Evolutionary conservation across 2,329 filamentous ascomycete genomes (phyloP).

Genomic region (Paracorniculantispora psalliotae): DNA sequence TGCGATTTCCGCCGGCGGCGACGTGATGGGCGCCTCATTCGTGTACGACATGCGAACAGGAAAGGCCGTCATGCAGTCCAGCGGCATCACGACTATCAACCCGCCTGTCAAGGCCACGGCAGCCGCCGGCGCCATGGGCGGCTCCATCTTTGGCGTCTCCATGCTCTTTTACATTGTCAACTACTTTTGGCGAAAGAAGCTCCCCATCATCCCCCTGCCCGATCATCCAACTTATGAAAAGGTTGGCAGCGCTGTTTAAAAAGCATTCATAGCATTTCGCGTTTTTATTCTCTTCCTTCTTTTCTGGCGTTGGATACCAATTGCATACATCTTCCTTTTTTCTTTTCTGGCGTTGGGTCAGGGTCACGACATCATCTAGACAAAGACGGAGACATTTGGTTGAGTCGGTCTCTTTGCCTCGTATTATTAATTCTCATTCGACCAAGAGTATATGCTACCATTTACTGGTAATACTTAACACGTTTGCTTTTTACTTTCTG

Average conservation of each 20-base stretch:
- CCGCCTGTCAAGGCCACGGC: slow-evolving; percentile 12
- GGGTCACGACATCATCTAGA: slow-evolving; percentile 1
- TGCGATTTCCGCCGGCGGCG: slow-evolving; percentile 20
- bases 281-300: neutral
- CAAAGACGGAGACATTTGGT: neutral
- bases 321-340: neutral
- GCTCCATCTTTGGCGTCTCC: slow-evolving; percentile 14
- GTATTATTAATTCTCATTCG: neutral
- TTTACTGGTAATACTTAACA: slow-evolving; percentile 5
- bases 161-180: slow-evolving; percentile 14
- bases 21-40: slow-evolving; percentile 23
- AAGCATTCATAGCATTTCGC: neutral
- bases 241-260: slow-evolving; percentile 7
- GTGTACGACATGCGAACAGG: slow-evolving; percentile 24
- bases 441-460: neutral
- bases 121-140: slow-evolving; percentile 12
- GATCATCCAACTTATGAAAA: slow-evolving; percentile 9
- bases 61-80: slow-evolving; percentile 20
- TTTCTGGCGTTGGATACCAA: slow-evolving; percentile 11
- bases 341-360: slow-evolving; percentile 2
- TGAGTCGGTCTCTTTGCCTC: neutral
- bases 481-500: neutral
- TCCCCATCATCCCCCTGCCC: neutral
- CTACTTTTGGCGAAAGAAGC: slow-evolving; percentile 13
- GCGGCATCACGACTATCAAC: slow-evolving; percentile 18